A percentile compares a stretch with the other conserved stretches of the same genome.
Conservation (phyloP, 2,329 filamentous ascomycete species). For the Xenoacremonium recifei region DNA sequence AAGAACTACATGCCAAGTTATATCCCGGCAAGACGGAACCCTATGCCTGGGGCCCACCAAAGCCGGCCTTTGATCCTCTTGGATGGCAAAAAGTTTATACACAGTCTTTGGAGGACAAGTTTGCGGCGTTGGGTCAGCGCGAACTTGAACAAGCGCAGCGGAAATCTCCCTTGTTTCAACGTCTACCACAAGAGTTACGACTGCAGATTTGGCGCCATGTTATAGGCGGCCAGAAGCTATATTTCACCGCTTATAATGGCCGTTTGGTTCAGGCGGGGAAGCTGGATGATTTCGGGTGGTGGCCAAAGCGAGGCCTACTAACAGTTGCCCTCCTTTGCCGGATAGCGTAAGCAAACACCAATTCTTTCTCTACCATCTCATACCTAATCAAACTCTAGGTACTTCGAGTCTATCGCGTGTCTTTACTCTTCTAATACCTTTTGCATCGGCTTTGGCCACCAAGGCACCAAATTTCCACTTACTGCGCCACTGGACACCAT, state of each 20-base stretch:
- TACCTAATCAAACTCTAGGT: background rate
- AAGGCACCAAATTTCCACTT: background rate
- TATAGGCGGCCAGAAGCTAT: background rate
- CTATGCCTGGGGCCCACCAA: background rate
- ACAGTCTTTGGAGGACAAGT: background rate
- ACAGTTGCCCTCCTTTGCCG: background rate
- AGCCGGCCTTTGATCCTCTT: background rate
- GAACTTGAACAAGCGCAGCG: background rate
- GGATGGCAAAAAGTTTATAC: background rate
- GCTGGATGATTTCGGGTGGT: background rate
- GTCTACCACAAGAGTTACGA: background rate
- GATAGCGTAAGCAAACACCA: background rate
- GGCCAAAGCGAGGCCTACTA: background rate
- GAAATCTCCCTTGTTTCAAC: background rate
- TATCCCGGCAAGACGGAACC: background rate
- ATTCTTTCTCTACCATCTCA: background rate
- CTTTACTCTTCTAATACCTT: background rate
- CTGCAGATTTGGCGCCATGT: background rate
- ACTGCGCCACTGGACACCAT: background rate
- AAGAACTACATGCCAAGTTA: conserved; percentile 4
- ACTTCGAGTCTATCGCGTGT: background rate
- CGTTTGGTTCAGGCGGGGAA: background rate
- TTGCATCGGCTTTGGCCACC: background rate
- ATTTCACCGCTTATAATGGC: background rate
- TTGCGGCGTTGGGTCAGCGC: background rate